Conservation (phyloP, 371 early-diverging fungal species). For the Syncephalastrum contaminatum region DNA sequence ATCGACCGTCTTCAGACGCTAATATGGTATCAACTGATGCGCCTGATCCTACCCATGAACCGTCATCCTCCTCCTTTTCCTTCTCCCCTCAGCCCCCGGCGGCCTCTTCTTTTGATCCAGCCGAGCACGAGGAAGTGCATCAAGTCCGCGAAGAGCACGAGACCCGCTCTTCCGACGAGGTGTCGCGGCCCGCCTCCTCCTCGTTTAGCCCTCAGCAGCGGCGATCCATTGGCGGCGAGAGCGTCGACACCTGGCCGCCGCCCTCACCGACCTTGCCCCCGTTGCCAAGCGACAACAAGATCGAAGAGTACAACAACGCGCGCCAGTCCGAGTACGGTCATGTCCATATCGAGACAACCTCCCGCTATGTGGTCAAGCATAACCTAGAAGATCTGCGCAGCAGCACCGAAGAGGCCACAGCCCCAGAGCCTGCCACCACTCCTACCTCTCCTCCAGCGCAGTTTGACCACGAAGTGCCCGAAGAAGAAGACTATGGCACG, state of each 20-base stretch:
- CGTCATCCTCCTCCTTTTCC: constrained; percentile 1
- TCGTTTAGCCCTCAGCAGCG: constrained; percentile 18
- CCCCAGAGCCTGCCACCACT: neutral
- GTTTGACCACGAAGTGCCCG: constrained; percentile 3
- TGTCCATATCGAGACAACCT: constrained; percentile 5
- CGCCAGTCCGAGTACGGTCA: constrained; percentile 5
- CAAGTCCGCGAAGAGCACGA: too few relatives aligned
- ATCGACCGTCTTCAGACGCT: neutral
- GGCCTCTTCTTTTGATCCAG: too few relatives aligned
- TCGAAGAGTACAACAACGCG: neutral
- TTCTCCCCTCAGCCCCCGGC: too few relatives aligned
- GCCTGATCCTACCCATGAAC: neutral
- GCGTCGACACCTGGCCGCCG: constrained; percentile 23
- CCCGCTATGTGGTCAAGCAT: neutral
- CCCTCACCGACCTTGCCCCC: constrained; percentile 5
- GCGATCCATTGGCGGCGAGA: constrained; percentile 15
- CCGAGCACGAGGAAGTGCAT: too few relatives aligned
- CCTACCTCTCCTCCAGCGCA: constrained; percentile 2
- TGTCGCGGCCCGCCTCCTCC: constrained; percentile 13
- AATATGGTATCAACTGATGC: too few relatives aligned
- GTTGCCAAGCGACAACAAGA: constrained; percentile 4
- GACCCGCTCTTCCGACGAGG: constrained; percentile 4
- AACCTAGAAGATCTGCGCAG: neutral
- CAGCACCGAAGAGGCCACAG: too few relatives aligned
- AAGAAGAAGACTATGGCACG: constrained; percentile 1